Conservation (phyloP, 257 asterid genomes). For the Handroanthus guayacan region DNA sequence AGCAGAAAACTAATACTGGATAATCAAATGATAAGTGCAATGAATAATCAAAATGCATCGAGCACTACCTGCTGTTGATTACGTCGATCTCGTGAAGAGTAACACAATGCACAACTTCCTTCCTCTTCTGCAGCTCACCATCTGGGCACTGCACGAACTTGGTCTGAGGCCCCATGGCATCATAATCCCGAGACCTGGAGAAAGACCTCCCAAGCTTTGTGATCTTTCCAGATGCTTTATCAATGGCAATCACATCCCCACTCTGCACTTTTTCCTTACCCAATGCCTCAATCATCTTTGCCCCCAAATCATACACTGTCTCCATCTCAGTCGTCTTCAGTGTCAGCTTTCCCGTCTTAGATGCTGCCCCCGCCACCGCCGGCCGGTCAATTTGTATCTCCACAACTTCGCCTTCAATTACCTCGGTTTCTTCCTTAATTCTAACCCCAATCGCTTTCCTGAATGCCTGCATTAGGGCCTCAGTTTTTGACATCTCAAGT, state of each 20-base stretch:
- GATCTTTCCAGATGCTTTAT: conserved; percentile 91
- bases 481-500: conserved; percentile 88
- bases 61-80: conserved; percentile 78
- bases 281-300: conserved; percentile 89
- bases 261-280: conserved; percentile 96
- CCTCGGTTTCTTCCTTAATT: conserved; percentile 88
- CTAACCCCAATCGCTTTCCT: conserved; percentile 86
- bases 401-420: conserved; percentile 93
- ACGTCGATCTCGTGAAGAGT: conserved; percentile 94
- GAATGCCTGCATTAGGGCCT: conserved; percentile 93
- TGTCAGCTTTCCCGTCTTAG: conserved; percentile 83
- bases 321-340: conserved; percentile 93
- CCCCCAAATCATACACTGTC: conserved; percentile 86
- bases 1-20: conserved; percentile 3
- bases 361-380: conserved; percentile 79
- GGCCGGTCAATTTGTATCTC: conserved; percentile 83
- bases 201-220: conserved; percentile 89
- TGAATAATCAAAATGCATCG: not conserved
- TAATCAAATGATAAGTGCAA: not conserved
- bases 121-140: conserved; percentile 98
- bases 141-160: conserved; percentile 97
- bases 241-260: conserved; percentile 90
- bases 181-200: conserved; percentile 87
- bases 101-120: conserved; percentile 94
- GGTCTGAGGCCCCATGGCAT: conserved; percentile 93